Evolutionary conservation across 169 alveolate species (phyloP).

Genomic region (Plasmodium falciparum): DNA sequence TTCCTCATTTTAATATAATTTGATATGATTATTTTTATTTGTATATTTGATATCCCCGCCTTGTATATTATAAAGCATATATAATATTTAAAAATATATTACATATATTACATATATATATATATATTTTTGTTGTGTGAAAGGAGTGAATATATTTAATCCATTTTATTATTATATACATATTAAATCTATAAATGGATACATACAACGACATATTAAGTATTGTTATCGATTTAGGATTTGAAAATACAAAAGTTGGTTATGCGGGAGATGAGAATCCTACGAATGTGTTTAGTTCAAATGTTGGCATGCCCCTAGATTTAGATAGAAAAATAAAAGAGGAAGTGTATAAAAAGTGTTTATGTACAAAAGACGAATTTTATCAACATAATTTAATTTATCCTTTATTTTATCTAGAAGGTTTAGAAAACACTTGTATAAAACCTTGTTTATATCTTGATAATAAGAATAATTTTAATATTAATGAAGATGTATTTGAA

Average conservation of each 20-base stretch:
- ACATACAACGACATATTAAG: constrained; percentile 53
- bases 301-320: constrained; percentile 54
- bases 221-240: constrained; percentile 64
- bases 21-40: too few species aligned
- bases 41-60: too few species aligned
- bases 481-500: constrained; percentile 73
- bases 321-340: constrained; percentile 30
- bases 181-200: constrained; percentile 28
- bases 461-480: constrained; percentile 30
- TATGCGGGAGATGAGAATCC: constrained; percentile 71
- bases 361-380: constrained; percentile 56
- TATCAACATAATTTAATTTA: constrained; percentile 52
- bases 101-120: neutral
- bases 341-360: constrained; percentile 53
- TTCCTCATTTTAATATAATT: too few species aligned
- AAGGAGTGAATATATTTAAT: too few species aligned
- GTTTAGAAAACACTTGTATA: constrained; percentile 21
- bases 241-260: constrained; percentile 63
- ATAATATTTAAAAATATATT: neutral
- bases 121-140: neutral
- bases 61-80: too few species aligned
- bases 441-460: constrained; percentile 68
- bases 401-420: constrained; percentile 43
- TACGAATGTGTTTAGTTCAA: constrained; percentile 23
- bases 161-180: too few species aligned